These are phyloP conservation scores for Thielaviopsis musarum DNA, from an alignment of 2,329 filamentous ascomycete species.

Conservation along the genomic window DNA sequence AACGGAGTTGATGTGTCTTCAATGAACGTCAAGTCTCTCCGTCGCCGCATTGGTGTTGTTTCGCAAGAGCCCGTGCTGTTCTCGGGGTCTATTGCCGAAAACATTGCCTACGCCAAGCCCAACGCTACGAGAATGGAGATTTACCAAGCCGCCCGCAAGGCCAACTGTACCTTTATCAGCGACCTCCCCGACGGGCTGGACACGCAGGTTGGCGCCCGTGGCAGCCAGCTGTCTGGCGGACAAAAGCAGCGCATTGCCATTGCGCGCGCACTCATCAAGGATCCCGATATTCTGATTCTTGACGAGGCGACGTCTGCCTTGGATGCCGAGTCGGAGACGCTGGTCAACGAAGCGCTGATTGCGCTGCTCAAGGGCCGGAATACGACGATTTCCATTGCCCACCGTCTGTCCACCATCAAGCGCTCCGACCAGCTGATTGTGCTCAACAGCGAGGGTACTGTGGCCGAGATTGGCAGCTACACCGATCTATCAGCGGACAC, in stretches of 20 bases:
- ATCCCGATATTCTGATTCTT: slow-evolving; percentile 90
- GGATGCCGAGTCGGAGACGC: slow-evolving; percentile 89
- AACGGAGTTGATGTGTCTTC: slow-evolving; percentile 65
- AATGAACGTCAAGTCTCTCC: slow-evolving; percentile 87
- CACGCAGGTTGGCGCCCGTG: slow-evolving; percentile 80
- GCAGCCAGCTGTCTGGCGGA: slow-evolving; percentile 84
- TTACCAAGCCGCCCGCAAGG: slow-evolving; percentile 69
- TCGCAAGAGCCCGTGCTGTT: slow-evolving; percentile 90
- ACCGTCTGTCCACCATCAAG: slow-evolving; percentile 91
- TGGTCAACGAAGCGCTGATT: slow-evolving; percentile 80
- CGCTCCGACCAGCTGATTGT: slow-evolving; percentile 90
- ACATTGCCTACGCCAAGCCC: slow-evolving; percentile 82
- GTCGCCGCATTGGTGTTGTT: slow-evolving; percentile 86
- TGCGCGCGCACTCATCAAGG: slow-evolving; percentile 80
- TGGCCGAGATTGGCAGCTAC: slow-evolving; percentile 84
- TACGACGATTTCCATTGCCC: slow-evolving; percentile 95
- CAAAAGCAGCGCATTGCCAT: slow-evolving; percentile 98
- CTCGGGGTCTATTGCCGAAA: slow-evolving; percentile 69
- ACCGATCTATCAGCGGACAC: slow-evolving; percentile 53
- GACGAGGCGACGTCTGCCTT: slow-evolving; percentile 93
- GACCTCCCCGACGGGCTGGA: slow-evolving; percentile 94
- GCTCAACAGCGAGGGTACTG: slow-evolving; percentile 66
- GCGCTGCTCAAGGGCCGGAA: slow-evolving; percentile 71
- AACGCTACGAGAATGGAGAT: slow-evolving; percentile 65
- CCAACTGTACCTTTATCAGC: slow-evolving; percentile 91